Conservation (phyloP, 148 eudicot species). For the Drosera capensis region DNA sequence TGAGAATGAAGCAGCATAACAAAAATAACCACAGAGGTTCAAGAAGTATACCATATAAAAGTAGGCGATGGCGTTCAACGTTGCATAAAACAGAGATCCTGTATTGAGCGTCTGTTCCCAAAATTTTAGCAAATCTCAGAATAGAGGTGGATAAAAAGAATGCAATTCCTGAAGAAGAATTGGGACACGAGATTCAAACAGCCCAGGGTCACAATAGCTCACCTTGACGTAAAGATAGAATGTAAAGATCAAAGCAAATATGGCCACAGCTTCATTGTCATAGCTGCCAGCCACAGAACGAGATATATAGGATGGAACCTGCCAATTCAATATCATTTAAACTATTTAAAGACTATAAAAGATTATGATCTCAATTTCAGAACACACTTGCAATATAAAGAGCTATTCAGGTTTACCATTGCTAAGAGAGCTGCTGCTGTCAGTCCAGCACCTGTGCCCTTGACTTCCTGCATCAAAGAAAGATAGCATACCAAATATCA, state of each 20-base stretch:
- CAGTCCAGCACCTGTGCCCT: conserved; percentile 91
- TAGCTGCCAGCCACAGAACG: conserved; percentile 98
- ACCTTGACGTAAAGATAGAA: conserved; percentile 94
- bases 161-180: background rate
- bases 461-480: conserved; percentile 50
- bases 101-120: conserved; percentile 81
- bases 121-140: conserved; percentile 9
- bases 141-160: conserved; percentile 4
- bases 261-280: conserved; percentile 99
- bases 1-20: conserved; percentile 1
- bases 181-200: background rate
- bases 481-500: conserved; percentile 5
- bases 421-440: conserved; percentile 88
- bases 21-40: conserved; percentile 5
- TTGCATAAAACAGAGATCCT: conserved; percentile 87
- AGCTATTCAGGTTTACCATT: conserved; percentile 49
- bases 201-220: conserved; percentile 7
- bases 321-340: conserved; percentile 3
- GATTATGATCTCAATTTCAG: too few species aligned
- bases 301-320: conserved; percentile 99
- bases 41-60: conserved; percentile 68
- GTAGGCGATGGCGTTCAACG: conserved; percentile 73
- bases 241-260: conserved; percentile 88
- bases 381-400: too few species aligned
- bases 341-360: too few species aligned